These are phyloP conservation scores for Tulasnella sp. DNA, from an alignment of 768 basidiomycete genomes.

Conservation along the genomic window DNA sequence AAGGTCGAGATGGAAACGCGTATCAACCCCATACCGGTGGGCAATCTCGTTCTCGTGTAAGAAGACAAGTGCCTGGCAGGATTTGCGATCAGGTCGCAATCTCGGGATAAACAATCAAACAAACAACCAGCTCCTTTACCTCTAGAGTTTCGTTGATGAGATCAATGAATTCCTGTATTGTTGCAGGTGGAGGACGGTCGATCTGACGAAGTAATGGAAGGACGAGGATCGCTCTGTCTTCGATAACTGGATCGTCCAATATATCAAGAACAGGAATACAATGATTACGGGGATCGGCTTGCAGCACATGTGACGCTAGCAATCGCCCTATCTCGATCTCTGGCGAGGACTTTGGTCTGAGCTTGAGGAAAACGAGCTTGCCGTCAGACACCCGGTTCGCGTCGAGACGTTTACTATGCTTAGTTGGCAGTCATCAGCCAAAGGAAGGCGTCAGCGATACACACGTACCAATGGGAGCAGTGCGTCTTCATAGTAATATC, in stretches of 20 bases:
- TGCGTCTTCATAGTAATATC: background rate
- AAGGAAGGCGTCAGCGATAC: background rate
- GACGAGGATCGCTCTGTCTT: constrained; percentile 2
- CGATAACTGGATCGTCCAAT: background rate
- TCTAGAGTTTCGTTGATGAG: constrained; percentile 19
- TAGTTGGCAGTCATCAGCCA: background rate
- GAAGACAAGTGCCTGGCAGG: constrained; percentile 15
- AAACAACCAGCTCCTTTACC: background rate
- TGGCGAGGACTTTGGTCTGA: background rate
- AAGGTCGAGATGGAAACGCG: too few relatives aligned
- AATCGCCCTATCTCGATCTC: constrained; percentile 21
- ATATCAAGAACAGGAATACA: constrained; percentile 20
- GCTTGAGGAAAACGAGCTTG: constrained; percentile 5
- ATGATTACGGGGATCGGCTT: constrained; percentile 16
- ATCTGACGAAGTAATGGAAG: constrained; percentile 13
- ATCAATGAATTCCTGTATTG: background rate
- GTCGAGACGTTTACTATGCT: constrained; percentile 13
- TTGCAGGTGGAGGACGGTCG: background rate
- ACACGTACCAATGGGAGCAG: background rate
- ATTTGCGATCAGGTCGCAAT: background rate
- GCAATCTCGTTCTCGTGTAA: constrained; percentile 24
- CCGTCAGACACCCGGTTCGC: constrained; percentile 17
- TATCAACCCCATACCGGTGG: constrained; percentile 11
- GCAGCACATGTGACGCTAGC: background rate
- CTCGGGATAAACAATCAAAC: background rate